Evolutionary conservation across 805 yeast species (phyloP).

Genomic region (Cyberlindnera meyerae): DNA sequence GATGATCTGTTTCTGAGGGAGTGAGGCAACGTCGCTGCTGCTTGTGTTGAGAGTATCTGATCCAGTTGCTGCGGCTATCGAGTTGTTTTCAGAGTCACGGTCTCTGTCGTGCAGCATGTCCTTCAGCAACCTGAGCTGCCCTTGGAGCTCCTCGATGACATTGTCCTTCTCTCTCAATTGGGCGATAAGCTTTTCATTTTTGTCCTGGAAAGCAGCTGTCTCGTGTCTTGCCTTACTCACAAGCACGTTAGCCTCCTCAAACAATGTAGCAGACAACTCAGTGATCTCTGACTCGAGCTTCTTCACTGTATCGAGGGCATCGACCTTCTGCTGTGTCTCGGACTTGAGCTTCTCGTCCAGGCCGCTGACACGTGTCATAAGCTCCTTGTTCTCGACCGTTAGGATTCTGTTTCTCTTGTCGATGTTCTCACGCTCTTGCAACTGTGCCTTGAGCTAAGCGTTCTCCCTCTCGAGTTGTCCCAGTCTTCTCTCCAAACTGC

Average conservation of each 20-base stretch:
- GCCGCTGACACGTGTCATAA: constrained; percentile 30
- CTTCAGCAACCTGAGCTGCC: constrained; percentile 66
- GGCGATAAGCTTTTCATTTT: constrained; percentile 48
- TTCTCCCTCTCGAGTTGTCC: constrained; percentile 35
- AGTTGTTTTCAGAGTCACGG: constrained; percentile 33
- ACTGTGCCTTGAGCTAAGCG: constrained; percentile 25
- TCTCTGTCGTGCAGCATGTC: constrained; percentile 42
- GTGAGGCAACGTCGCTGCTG: neutral
- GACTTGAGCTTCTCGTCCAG: constrained; percentile 28
- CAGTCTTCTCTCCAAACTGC: constrained; percentile 47
- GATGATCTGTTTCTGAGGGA: constrained; percentile 27
- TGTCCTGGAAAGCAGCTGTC: constrained; percentile 52
- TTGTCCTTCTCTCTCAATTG: constrained; percentile 65
- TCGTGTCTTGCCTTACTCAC: constrained; percentile 74
- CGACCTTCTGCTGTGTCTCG: constrained; percentile 34
- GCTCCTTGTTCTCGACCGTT: constrained; percentile 28
- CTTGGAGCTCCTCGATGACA: constrained; percentile 57
- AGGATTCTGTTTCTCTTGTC: constrained; percentile 25
- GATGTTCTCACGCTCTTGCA: constrained; percentile 12
- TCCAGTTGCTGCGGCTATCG: too few relatives aligned
- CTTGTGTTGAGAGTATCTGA: too few relatives aligned
- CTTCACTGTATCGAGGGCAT: constrained; percentile 55
- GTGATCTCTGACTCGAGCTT: constrained; percentile 70
- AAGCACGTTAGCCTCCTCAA: constrained; percentile 81
- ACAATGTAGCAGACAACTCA: constrained; percentile 70